Conservation (phyloP, 305 asterid species). For the Galium porrigens region DNA sequence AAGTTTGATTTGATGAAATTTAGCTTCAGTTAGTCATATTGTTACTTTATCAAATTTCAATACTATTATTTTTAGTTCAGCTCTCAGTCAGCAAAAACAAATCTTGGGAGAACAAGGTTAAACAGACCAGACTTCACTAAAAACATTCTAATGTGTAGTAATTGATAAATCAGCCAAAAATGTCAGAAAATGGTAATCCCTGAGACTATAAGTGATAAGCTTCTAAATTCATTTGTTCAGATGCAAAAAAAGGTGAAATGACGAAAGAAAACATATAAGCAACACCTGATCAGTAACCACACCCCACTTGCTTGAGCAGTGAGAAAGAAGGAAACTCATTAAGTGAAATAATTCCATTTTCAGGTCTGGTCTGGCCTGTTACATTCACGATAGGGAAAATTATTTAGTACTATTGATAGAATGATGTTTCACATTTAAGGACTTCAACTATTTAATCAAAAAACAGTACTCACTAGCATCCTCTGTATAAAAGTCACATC, state of each 20-base stretch:
- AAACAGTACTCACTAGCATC: slow-evolving; percentile 58
- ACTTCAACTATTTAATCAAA: slow-evolving; percentile 8
- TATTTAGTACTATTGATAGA: neutral
- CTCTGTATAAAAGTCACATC: slow-evolving; percentile 77
- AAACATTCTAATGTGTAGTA: neutral
- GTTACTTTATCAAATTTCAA: no score
- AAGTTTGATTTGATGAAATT: no score
- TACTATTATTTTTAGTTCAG: no score
- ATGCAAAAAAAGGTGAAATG: neutral
- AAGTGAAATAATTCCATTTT: slow-evolving; percentile 96
- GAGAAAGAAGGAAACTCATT: slow-evolving; percentile 84
- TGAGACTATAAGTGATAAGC: neutral
- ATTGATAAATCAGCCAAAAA: neutral
- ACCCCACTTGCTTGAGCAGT: slow-evolving; percentile 88
- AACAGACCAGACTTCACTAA: neutral
- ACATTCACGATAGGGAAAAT: slow-evolving; percentile 11
- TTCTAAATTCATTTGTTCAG: neutral
- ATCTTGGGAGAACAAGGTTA: no score
- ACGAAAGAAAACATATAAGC: neutral
- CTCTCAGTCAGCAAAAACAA: no score
- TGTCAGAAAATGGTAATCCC: neutral
- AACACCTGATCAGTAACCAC: slow-evolving; percentile 76
- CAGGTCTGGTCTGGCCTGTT: slow-evolving; percentile 86
- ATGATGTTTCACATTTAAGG: neutral
- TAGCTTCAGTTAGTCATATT: no score